Evolutionary conservation across 352 stramenopile species (phyloP), one percentile per base, ranked within the genome.

Genomic region (Blastocystis hominis): DNA sequence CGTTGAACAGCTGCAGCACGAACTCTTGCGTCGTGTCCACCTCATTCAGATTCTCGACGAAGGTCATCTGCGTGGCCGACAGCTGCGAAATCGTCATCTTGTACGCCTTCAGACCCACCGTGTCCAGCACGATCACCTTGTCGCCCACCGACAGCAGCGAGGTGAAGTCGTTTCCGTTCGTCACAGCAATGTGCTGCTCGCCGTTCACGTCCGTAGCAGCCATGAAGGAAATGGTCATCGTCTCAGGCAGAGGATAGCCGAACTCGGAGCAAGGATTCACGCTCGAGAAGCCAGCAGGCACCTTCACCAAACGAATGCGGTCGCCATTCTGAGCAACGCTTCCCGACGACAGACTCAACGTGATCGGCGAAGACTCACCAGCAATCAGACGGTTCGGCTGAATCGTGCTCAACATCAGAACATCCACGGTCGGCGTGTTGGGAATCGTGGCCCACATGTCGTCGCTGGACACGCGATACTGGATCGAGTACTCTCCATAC

Each of bases 291-390:
- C 50, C 72, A 30, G 47, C 36, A 0, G 72, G 72, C 3, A 34
- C 30, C 72, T 84, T 84, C n/a, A 84, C 72, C 47, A 84, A 84
- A n/a, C 72, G 72, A n/a, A 84, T 84, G 56, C 53, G 72, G 55
- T 84, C 72, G 30, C 72, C 72, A 20, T 34, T 84, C 72, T 84
- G 47, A 17, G 72, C 72, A 36, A 84, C 54, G 36, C 47, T 47
- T 36, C 50, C 72, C 54, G 72, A 69, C 3, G 72, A 34, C 3
- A 84, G 50, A 7, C 44, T 84, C 72, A 84, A 42, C 56, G 72
- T 84, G n/a, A 84, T 38, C 2, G 6, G 3, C 72, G 46, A 6
- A 4, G 72, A 9, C 50, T 84, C 72, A n/a, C 72, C 72, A 42
- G 72, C 44, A 17, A 84, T 53, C 72, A 84, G 17, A 46, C 72